Percentiles rank a stretch among this genome's conserved stretches.
These are phyloP conservation scores for Torrubiella hemipterigena DNA, from an alignment of 2,329 filamentous ascomycete genomes.

Conservation along the genomic window DNA sequence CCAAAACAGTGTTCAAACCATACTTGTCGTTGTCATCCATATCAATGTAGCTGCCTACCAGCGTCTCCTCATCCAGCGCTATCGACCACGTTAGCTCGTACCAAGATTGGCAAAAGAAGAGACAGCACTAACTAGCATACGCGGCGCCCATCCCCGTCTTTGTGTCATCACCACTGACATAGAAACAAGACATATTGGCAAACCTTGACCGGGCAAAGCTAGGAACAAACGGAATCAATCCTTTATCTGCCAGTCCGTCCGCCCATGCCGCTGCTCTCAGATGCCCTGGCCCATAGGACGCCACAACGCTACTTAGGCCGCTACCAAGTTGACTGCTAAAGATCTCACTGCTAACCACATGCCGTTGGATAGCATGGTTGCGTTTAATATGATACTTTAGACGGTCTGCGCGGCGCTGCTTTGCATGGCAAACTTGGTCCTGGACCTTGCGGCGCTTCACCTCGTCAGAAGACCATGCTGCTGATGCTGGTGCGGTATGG, in stretches of 20 bases:
- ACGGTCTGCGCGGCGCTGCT: conserved; percentile 14
- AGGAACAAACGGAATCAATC: conserved; percentile 22
- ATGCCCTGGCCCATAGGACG: conserved; percentile 10
- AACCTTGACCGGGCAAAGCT: conserved; percentile 13
- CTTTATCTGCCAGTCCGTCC: conserved; percentile 24
- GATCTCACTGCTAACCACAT: conserved; percentile 19
- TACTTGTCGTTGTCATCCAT: conserved; percentile 30
- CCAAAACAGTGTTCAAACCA: conserved; percentile 4
- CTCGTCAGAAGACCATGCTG: conserved; percentile 43
- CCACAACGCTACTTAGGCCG: background rate
- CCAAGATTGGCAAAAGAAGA: conserved; percentile 3
- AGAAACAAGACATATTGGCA: conserved; percentile 26
- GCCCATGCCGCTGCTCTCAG: conserved; percentile 24
- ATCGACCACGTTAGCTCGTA: conserved; percentile 5
- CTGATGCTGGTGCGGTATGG: conserved; percentile 34
- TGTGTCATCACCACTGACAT: conserved; percentile 24
- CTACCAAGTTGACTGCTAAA: conserved; percentile 1
- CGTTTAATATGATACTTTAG: conserved; percentile 26
- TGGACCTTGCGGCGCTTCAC: conserved; percentile 44
- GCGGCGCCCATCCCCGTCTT: conserved; percentile 27
- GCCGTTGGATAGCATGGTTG: conserved; percentile 16
- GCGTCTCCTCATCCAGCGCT: conserved; percentile 21
- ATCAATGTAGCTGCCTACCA: conserved; percentile 29
- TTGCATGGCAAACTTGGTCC: conserved; percentile 19
- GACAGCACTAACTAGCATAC: conserved; percentile 29